phyloP scores from a whole-genome alignment of 257 asterid species.

The Petrea volubilis region DNA sequence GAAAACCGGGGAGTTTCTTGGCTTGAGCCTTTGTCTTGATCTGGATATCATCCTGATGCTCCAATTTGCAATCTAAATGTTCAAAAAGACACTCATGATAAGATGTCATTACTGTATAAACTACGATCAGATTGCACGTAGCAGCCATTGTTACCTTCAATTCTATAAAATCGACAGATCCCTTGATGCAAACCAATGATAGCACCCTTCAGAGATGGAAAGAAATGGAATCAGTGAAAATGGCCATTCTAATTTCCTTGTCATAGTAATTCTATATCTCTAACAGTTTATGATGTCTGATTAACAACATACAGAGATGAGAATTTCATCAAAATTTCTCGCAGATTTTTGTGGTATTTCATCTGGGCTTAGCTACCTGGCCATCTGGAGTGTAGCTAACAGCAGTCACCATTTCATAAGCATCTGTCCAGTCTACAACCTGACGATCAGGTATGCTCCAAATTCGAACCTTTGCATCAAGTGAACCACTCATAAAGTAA shows the following conservation, averaged over 20 bases:
- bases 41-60: slow-evolving; percentile 50
- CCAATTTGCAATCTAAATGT: slow-evolving; percentile 55
- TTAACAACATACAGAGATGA: too few species aligned
- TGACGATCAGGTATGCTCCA: slow-evolving; percentile 66
- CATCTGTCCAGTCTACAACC: slow-evolving; percentile 74
- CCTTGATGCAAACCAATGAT: slow-evolving; percentile 69
- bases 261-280: background rate
- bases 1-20: slow-evolving; percentile 66
- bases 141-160: slow-evolving; percentile 40
- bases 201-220: slow-evolving; percentile 43
- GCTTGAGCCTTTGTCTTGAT: slow-evolving; percentile 54
- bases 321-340: too few species aligned
- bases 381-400: slow-evolving; percentile 76
- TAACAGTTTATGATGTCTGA: too few species aligned
- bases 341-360: background rate
- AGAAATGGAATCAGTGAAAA: slow-evolving; percentile 19
- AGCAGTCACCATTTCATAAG: slow-evolving; percentile 73
- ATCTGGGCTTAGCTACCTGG: slow-evolving; percentile 39
- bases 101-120: background rate
- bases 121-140: background rate
- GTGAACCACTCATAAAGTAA: slow-evolving; percentile 73
- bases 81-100: slow-evolving; percentile 6
- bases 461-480: slow-evolving; percentile 78
- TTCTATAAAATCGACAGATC: slow-evolving; percentile 47
- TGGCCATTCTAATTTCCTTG: background rate